phyloP scores from a whole-genome alignment of 176 grass and related monocot species.

The Poa annua region DNA sequence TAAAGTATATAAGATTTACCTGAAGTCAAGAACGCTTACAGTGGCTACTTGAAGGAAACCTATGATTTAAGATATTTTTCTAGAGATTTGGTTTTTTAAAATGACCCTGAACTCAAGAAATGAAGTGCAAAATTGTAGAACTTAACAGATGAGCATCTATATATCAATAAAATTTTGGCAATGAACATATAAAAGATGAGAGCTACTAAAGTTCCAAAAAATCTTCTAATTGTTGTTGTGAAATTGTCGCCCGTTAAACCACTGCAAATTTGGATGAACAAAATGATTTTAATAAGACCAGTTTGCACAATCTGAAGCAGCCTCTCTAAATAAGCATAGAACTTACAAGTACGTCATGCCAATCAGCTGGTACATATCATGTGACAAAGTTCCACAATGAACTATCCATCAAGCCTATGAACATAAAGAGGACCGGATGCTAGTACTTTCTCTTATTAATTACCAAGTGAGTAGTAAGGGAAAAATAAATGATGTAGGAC shows the following conservation, averaged over 20 bases:
- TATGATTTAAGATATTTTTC: too few relatives aligned
- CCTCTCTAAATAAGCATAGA: background rate
- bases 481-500: too few relatives aligned
- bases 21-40: too few relatives aligned
- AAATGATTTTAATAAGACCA: conserved; percentile 6
- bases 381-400: conserved; percentile 68
- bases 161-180: conserved; percentile 12
- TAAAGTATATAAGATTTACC: too few relatives aligned
- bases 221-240: conserved; percentile 78
- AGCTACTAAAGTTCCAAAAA: conserved; percentile 94
- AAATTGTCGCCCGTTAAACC: conserved; percentile 87
- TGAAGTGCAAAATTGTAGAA: background rate
- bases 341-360: conserved; percentile 98
- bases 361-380: conserved; percentile 89
- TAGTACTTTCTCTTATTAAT: too few relatives aligned
- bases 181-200: conserved; percentile 76
- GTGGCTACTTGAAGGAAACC: too few relatives aligned
- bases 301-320: background rate
- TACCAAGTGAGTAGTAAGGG: too few relatives aligned
- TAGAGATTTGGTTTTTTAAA: too few relatives aligned
- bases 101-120: conserved; percentile 25
- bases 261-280: conserved; percentile 49
- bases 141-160: conserved; percentile 3
- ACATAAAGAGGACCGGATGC: too few relatives aligned
- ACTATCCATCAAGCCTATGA: too few relatives aligned